Conservation (phyloP, 164 flowering plant genomes). For the Cinnamomum chago region DNA sequence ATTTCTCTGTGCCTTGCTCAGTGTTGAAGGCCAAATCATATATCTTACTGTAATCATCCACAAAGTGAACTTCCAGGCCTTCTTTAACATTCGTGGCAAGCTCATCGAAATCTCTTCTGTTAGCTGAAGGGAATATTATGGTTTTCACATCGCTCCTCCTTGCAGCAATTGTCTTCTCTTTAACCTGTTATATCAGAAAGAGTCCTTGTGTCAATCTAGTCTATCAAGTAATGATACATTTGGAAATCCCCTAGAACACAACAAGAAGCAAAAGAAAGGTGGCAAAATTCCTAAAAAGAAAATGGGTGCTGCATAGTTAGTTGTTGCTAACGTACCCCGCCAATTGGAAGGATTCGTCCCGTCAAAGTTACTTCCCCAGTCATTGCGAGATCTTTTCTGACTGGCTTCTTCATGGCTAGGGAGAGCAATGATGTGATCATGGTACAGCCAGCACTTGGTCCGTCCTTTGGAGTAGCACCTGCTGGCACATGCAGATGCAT, state of each 20-base stretch:
- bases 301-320: not conserved
- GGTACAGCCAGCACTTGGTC: conserved; percentile 99
- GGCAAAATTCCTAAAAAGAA: not conserved
- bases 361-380: conserved; percentile 96
- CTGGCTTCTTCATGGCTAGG: conserved; percentile 76
- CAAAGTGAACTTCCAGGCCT: conserved; percentile 95
- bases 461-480: conserved; percentile 98
- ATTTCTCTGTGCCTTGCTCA: conserved; percentile 22
- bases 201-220: not conserved
- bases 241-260: not conserved
- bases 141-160: conserved; percentile 87
- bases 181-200: conserved; percentile 48
- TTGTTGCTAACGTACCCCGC: conserved; percentile 65
- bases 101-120: conserved; percentile 88
- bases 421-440: conserved; percentile 95
- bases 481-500: conserved; percentile 98
- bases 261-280: no score
- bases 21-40: conserved; percentile 56
- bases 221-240: not conserved
- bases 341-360: conserved; percentile 91
- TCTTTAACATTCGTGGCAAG: conserved; percentile 84
- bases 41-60: conserved; percentile 74
- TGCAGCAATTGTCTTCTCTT: conserved; percentile 98
- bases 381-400: conserved; percentile 87
- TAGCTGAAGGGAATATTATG: conserved; percentile 82